phyloP scores from a whole-genome alignment of 2,329 filamentous ascomycete species.

The Verticillium zaregamsianum region DNA sequence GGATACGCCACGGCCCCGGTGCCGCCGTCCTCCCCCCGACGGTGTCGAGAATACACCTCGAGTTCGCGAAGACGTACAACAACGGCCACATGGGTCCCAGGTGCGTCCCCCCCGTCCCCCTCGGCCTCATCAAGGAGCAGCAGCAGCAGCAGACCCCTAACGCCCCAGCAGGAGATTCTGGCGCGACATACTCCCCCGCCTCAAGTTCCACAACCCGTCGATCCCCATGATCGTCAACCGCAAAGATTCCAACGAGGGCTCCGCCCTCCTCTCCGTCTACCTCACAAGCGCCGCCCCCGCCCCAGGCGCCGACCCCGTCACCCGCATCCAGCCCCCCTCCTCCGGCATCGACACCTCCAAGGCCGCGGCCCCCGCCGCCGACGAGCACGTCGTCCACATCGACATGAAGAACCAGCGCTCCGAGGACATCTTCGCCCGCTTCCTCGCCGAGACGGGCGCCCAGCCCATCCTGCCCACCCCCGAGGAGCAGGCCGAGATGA shows the following conservation, averaged over 20 bases:
- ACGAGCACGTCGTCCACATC: constrained; percentile 49
- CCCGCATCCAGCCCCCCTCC: constrained; percentile 37
- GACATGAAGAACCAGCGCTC: constrained; percentile 62
- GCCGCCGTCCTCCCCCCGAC: constrained; percentile 75
- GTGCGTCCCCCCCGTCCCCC: constrained; percentile 38
- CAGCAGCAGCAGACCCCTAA: not conserved
- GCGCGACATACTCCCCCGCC: constrained; percentile 71
- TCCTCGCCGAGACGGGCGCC: constrained; percentile 61
- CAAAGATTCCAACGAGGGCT: constrained; percentile 48
- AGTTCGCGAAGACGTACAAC: constrained; percentile 59
- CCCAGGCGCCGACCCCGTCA: constrained; percentile 20
- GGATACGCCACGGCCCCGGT: constrained; percentile 75
- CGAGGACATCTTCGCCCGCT: constrained; percentile 56
- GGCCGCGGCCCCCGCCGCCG: constrained; percentile 41
- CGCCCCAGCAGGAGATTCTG: constrained; percentile 75
- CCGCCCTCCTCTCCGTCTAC: constrained; percentile 63
- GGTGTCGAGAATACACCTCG: constrained; percentile 70
- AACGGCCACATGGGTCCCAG: constrained; percentile 69
- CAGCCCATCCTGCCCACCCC: constrained; percentile 49
- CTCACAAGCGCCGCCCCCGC: constrained; percentile 38
- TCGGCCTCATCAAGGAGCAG: not conserved
- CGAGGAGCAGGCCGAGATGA: constrained; percentile 56
- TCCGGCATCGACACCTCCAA: constrained; percentile 43
- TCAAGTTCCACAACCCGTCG: constrained; percentile 92
- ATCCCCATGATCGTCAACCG: constrained; percentile 80